These are phyloP conservation scores for Mortierella sp. DNA, from an alignment of 371 early-diverging fungal species.

Conservation along the genomic window DNA sequence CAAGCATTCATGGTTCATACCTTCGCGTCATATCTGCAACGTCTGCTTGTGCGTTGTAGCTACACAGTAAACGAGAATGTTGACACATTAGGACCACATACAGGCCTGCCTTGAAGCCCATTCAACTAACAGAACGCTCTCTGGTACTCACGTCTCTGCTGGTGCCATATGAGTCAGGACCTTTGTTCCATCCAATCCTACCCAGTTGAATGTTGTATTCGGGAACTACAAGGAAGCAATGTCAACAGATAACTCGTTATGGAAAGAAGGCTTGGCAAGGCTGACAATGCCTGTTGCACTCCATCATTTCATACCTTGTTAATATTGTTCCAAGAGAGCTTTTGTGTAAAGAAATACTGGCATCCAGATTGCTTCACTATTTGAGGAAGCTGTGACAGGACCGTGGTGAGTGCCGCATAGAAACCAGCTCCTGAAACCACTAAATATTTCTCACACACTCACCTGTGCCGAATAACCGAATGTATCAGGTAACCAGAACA, in stretches of 20 bases:
- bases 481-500: slow-evolving; percentile 97
- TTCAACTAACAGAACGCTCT: no score
- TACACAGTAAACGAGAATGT: no score
- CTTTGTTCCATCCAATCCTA: slow-evolving; percentile 58
- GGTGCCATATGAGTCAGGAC: slow-evolving; percentile 61
- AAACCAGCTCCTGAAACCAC: neutral
- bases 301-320: slow-evolving; percentile 69
- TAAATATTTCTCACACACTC: neutral
- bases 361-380: slow-evolving; percentile 83
- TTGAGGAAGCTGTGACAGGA: slow-evolving; percentile 83
- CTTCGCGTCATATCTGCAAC: slow-evolving; percentile 63
- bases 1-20: slow-evolving; percentile 2
- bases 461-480: slow-evolving; percentile 72
- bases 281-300: no score
- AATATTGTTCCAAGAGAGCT: slow-evolving; percentile 98
- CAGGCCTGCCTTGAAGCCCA: no score
- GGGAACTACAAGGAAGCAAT: slow-evolving; percentile 72
- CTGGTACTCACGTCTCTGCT: slow-evolving; percentile 57
- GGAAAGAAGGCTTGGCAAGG: no score
- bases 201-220: slow-evolving; percentile 91
- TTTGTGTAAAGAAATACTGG: slow-evolving; percentile 97
- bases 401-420: no score
- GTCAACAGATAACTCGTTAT: neutral
- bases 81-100: no score
- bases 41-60: slow-evolving; percentile 69